Evolutionary conservation across 371 early-diverging fungal species (phyloP), one percentile per base, ranked within the genome.

Genomic region (Mucor lusitanicus): DNA sequence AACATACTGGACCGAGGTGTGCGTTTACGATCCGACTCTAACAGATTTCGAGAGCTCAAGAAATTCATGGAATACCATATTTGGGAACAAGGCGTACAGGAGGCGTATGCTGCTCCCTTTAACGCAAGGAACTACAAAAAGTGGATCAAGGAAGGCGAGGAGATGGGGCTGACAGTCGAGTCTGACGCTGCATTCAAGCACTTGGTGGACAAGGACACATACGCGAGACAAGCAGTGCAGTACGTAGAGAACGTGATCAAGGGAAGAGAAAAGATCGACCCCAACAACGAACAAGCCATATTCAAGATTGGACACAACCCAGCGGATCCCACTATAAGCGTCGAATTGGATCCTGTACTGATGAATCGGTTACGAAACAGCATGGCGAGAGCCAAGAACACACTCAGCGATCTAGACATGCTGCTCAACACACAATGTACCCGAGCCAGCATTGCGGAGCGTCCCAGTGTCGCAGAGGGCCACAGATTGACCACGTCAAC

Each of bases 61-160:
- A 37, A 42, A 1, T 13, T 48, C 0, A 28, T 65, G 11, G 57
- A 65, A 50, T 65, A 58, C 1, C 25, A 19, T 28, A 33, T 55
- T 12, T 72, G 73, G 73, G 63, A 65, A 25, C 37, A 61, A 11
- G 46, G 55, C 23, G 30, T 42, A 1, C 28, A 59, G 55, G 5
- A 64, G 7, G 63, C 30, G 1, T 33, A 65, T 2, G 17, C 30
- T 3, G 33, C 21, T 17, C 42, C 61, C 2, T 68, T 57, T 30
- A 48, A 55, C 54, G 46, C 46, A 12, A 72, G 64, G n/a, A 35
- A 12, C 3, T 50, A 69, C 11, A 48, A 61, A 48, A 65, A 63
- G 48, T 54, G 66, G 0, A 61, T 75, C n/a, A 65, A 66, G 28
- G 63, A 71, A n/a, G 73, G 65, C 5, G 56, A 58, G 27, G 66